phyloP scores from a whole-genome alignment of 441 rosid genomes.

The Aquilaria agallochum region DNA sequence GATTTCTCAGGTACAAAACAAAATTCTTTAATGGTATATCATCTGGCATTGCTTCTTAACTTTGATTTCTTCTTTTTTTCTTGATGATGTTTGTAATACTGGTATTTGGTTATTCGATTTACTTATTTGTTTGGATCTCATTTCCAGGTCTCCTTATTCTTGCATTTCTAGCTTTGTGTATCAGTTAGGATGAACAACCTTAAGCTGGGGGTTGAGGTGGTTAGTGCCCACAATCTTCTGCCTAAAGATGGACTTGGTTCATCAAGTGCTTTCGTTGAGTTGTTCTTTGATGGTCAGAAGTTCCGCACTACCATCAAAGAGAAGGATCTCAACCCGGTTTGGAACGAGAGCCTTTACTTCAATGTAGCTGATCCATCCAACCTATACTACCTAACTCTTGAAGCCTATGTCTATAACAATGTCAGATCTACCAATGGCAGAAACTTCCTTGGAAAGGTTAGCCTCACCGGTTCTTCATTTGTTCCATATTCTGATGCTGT shows the following conservation, averaged over 20 bases:
- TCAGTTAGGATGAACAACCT: constrained; percentile 55
- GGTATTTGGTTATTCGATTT: background rate
- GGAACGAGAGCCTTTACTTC: constrained; percentile 97
- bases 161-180: constrained; percentile 9
- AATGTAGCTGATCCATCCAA: constrained; percentile 82
- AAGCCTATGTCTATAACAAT: constrained; percentile 58
- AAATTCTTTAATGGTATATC: background rate
- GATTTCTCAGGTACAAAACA: background rate
- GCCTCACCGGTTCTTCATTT: constrained; percentile 74
- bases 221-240: constrained; percentile 86
- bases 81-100: constrained; percentile 20
- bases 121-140: constrained; percentile 6
- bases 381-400: constrained; percentile 74
- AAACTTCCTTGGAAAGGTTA: constrained; percentile 80
- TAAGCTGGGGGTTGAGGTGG: constrained; percentile 83
- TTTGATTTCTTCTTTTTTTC: constrained; percentile 4
- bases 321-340: constrained; percentile 85
- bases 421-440: constrained; percentile 57
- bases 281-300: constrained; percentile 80
- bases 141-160: constrained; percentile 8
- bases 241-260: constrained; percentile 96
- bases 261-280: constrained; percentile 79
- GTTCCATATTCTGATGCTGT: constrained; percentile 85
- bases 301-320: constrained; percentile 86
- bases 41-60: background rate